Evolutionary conservation across 139 green algal genomes (phyloP).

Genomic region (Chara braunii): DNA sequence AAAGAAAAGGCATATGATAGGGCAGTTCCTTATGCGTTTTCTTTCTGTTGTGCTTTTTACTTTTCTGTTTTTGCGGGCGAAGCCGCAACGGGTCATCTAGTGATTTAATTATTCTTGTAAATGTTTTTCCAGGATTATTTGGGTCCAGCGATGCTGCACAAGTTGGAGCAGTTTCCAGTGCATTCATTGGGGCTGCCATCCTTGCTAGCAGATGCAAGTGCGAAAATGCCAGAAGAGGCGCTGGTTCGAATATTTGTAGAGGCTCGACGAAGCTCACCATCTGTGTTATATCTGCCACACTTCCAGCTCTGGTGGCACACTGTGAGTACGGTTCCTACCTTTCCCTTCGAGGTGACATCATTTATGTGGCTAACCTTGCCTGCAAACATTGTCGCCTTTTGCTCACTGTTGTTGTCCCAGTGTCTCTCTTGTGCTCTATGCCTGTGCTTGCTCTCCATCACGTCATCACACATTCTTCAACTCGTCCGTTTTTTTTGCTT

Average conservation of each 20-base stretch:
- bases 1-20: too few relatives aligned
- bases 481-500: too few relatives aligned
- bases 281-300: slow-evolving; percentile 82
- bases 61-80: neutral
- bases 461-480: too few relatives aligned
- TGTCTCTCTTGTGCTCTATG: too few relatives aligned
- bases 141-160: slow-evolving; percentile 68
- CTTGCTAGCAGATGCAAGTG: slow-evolving; percentile 63
- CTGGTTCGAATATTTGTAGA: slow-evolving; percentile 76
- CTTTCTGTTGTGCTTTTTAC: neutral
- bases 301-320: slow-evolving; percentile 53
- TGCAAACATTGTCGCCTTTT: too few relatives aligned
- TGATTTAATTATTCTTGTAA: too few relatives aligned
- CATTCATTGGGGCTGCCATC: slow-evolving; percentile 68
- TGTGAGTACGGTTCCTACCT: slow-evolving; percentile 12
- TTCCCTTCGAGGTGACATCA: too few relatives aligned
- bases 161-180: slow-evolving; percentile 71
- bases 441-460: too few relatives aligned
- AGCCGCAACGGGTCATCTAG: neutral
- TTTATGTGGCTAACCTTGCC: neutral
- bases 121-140: slow-evolving; percentile 32
- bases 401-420: too few relatives aligned
- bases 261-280: slow-evolving; percentile 65
- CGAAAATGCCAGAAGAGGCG: slow-evolving; percentile 76
- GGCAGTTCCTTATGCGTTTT: too few relatives aligned